Evolutionary conservation across 2,329 filamentous ascomycete species (phyloP).

Genomic region (Penicillium rolfsii): DNA sequence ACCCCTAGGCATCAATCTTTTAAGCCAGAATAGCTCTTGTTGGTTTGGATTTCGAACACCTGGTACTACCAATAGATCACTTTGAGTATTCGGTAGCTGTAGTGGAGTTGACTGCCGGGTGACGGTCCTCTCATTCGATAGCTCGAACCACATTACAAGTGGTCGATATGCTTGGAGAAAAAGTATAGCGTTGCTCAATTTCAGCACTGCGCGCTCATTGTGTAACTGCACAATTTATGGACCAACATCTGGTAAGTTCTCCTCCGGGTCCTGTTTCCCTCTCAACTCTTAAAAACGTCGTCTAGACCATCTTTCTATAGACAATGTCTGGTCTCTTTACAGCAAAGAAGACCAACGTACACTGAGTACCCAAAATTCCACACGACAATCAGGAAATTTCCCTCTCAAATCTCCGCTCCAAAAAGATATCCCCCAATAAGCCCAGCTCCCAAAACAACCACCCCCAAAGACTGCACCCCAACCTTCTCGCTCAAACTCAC

Average conservation of each 20-base stretch:
- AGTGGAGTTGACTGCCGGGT: no score
- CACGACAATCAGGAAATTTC: background rate
- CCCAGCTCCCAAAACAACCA: background rate
- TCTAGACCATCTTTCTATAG: background rate
- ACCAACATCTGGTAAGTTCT: no score
- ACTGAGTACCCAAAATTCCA: background rate
- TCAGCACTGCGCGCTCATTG: no score
- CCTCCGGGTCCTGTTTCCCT: background rate
- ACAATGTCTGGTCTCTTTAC: background rate
- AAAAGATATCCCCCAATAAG: background rate
- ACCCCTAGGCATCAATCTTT: background rate
- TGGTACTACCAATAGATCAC: background rate
- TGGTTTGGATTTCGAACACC: background rate
- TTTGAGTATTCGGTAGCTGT: background rate
- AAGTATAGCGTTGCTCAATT: no score
- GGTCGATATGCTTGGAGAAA: no score
- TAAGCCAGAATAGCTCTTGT: background rate
- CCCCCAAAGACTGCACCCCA: conserved; percentile 9
- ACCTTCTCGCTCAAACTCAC: conserved; percentile 10
- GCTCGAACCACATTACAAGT: no score
- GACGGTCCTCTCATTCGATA: no score
- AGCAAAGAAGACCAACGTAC: background rate
- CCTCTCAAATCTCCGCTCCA: conserved; percentile 7
- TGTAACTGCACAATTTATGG: no score
- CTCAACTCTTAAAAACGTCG: background rate